Percentiles rank a stretch among this genome's conserved stretches.
These are phyloP conservation scores for Entomortierella lignicola DNA, from an alignment of 192 early-diverging fungal genomes.

Conservation along the genomic window DNA sequence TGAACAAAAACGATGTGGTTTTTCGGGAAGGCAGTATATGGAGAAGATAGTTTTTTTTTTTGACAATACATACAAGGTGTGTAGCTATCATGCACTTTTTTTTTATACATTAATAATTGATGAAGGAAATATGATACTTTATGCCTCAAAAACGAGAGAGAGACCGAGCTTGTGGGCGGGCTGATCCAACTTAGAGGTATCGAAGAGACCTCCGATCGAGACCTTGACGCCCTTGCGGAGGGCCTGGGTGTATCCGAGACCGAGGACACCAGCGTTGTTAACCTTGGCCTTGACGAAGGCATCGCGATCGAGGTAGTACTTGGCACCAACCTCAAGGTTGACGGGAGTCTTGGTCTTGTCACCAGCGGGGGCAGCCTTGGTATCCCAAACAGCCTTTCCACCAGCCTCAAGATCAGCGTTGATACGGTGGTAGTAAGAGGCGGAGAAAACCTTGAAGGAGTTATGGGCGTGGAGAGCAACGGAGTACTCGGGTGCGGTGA, in stretches of 20 bases:
- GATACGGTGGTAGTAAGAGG: constrained; percentile 98
- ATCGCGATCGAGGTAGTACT: constrained; percentile 89
- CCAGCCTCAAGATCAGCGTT: constrained; percentile 92
- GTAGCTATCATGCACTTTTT: background rate
- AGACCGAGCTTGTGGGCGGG: constrained; percentile 96
- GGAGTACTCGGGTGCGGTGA: constrained; percentile 87
- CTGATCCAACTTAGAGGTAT: constrained; percentile 93
- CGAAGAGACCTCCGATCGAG: constrained; percentile 90
- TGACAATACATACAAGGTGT: background rate
- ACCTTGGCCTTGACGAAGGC: constrained; percentile 94
- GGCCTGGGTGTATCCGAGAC: constrained; percentile 93
- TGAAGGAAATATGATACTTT: constrained; percentile 41
- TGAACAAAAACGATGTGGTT: too few species aligned
- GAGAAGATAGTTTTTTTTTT: background rate
- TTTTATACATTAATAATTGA: constrained; percentile 29
- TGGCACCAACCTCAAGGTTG: constrained; percentile 93
- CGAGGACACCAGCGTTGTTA: constrained; percentile 85
- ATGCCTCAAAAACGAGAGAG: constrained; percentile 90
- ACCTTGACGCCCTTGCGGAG: constrained; percentile 96
- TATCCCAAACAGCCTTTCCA: constrained; percentile 92
- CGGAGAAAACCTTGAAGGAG: constrained; percentile 88
- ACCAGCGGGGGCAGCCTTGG: constrained; percentile 59
- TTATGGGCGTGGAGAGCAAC: constrained; percentile 92
- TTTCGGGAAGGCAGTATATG: background rate
- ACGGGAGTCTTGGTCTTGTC: constrained; percentile 74